A percentile compares a stretch with the other conserved stretches of the same genome.
These are phyloP conservation scores for Petunia secreta DNA, from an alignment of 257 asterid species.

Conservation along the genomic window DNA sequence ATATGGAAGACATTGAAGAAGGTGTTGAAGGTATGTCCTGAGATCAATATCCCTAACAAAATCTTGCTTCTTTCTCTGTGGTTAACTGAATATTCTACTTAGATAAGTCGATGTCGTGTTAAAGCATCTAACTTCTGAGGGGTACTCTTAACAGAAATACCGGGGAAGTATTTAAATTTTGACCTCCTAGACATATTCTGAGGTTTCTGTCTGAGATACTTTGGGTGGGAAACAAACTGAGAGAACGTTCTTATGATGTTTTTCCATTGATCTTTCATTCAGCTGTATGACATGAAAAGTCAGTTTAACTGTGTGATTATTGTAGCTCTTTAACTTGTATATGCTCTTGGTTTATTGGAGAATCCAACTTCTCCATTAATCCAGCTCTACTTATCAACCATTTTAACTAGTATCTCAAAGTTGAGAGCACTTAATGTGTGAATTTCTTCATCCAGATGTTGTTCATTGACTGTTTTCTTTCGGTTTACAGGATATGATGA, in stretches of 20 bases:
- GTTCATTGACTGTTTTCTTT: constrained; percentile 18
- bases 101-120: background rate
- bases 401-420: background rate
- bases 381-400: background rate
- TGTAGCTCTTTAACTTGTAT: background rate
- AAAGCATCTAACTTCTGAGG: background rate
- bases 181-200: background rate
- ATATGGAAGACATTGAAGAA: constrained; percentile 83
- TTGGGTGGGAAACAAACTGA: background rate
- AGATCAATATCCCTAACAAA: background rate
- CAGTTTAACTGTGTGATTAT: constrained; percentile 2
- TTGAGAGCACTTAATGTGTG: background rate
- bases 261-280: background rate
- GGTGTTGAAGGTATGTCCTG: constrained; percentile 80
- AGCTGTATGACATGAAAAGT: constrained; percentile 4
- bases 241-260: constrained; percentile 8
- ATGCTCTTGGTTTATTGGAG: constrained; percentile 3
- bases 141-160: constrained; percentile 1
- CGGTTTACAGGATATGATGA: constrained; percentile 77
- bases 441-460: background rate
- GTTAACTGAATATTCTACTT: background rate
- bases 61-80: background rate
- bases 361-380: background rate
- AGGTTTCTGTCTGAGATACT: background rate
- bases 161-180: background rate